Base-by-base conservation (phyloP, 345 rosid genomes). In the Viola odorata region DNA sequence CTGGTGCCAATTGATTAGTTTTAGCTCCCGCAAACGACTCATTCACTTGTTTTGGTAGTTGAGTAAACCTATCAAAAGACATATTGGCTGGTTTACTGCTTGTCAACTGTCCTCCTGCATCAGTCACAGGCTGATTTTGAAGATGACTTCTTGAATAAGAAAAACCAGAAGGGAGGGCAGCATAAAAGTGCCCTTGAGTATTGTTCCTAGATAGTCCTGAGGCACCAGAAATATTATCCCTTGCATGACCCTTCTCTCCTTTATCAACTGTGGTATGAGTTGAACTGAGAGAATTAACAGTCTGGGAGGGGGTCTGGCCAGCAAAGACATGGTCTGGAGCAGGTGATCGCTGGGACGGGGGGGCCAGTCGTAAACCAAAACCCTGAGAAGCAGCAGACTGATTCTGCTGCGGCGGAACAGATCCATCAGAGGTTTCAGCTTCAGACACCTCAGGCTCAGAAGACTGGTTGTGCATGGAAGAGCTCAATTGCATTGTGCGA, bases 341-440 rank as follows among this genome's bases (percentile, higher is more conserved):
- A 41, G 77, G 63, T 64, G 76, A 70, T 66, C 70, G 69, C 71
- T 87, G 95, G 63, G 98, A 87, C 49, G 98, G 91, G 16, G 88
- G 96, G 45, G 77, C 95, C 68, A 89, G 77, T 68, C 80, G 95
- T 57, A 91, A 82, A 58, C 86, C 86, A 76, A 87, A 85, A 60
- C 91, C 86, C 68, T 89, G 92, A 64, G 92, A 75, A 70, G 77
- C 65, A 65, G 89, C 75, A 58, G 83, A 70, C 66, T 76, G 85
- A 71, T 66, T 77, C 54, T 70, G 84, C 70, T 71, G 85, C 67
- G 79, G 63, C 13, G 78, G 87, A 69, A 77, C 69, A 56, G 81
- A 81, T 50, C 81, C 88, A 48, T 75, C 88, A 78, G 85, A 80
- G 23, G 66, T 74, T 57, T 69, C 77, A 49, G 82, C 65, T 65